phyloP scores from a whole-genome alignment of 352 stramenopile species.

The Poterioochromonas sp. region DNA sequence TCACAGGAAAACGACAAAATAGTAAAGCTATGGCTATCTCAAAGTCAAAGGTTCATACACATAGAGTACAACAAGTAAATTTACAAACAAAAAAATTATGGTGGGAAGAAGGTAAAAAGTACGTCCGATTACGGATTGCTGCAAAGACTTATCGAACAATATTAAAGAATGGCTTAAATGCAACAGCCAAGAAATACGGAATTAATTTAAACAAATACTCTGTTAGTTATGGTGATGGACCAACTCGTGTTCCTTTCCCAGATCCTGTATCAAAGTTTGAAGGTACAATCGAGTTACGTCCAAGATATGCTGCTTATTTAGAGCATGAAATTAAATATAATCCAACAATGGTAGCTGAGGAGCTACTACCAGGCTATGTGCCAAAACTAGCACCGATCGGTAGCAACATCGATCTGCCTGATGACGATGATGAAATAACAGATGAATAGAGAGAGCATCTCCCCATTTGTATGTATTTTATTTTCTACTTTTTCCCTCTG shows the following conservation, averaged over 20 bases:
- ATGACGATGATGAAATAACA: no score
- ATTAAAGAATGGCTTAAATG: constrained; percentile 47
- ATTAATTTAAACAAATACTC: constrained; percentile 46
- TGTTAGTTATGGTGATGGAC: not conserved
- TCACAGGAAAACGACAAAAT: constrained; percentile 46
- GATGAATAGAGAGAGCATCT: no score
- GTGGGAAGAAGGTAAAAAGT: constrained; percentile 44
- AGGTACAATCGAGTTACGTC: no score
- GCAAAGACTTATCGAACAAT: constrained; percentile 48
- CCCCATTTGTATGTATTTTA: no score
- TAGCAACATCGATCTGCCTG: no score
- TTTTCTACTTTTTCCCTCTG: no score
- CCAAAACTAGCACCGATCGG: no score
- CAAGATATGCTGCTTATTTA: no score
- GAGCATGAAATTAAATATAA: no score
- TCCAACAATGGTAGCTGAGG: no score
- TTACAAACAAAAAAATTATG: constrained; percentile 42
- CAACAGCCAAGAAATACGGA: constrained; percentile 47
- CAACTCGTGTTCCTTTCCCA: not conserved
- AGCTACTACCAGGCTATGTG: no score
- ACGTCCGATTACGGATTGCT: constrained; percentile 43
- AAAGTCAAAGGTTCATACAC: constrained; percentile 46
- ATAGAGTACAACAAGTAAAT: constrained; percentile 48
- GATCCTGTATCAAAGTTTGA: no score
- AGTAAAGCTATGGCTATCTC: constrained; percentile 47